Conservation (phyloP, 495 filamentous ascomycete species). For the Evernia prunastri region DNA sequence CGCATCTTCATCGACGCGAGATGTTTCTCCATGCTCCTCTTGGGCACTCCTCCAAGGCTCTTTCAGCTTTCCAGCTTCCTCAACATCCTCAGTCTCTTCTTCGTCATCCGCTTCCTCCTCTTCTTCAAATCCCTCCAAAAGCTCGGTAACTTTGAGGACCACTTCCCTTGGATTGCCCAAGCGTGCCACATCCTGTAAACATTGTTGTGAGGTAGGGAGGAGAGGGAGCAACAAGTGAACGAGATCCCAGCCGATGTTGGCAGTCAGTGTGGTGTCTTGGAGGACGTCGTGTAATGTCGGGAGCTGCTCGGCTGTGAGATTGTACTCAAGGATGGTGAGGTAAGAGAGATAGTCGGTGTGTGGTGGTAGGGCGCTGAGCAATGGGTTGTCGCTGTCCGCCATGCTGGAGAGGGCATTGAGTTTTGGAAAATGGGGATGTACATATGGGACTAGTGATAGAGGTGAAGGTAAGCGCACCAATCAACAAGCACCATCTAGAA, state of each 20-base stretch:
- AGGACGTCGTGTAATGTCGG: constrained; percentile 70
- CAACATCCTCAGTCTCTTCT: constrained; percentile 19
- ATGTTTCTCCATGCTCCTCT: neutral
- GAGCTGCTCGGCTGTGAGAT: constrained; percentile 69
- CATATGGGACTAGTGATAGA: constrained; percentile 4
- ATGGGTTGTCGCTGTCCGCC: constrained; percentile 30
- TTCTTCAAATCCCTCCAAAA: constrained; percentile 52
- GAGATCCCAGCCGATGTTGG: constrained; percentile 94
- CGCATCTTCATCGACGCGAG: neutral
- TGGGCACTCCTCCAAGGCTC: constrained; percentile 29
- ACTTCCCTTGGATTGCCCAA: constrained; percentile 92
- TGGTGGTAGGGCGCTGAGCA: constrained; percentile 55
- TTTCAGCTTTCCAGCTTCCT: constrained; percentile 17
- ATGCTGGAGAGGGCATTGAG: neutral
- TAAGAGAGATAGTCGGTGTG: constrained; percentile 80
- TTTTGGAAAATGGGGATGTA: neutral
- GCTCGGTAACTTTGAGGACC: constrained; percentile 78
- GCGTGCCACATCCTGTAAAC: constrained; percentile 70
- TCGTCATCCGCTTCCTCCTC: constrained; percentile 45
- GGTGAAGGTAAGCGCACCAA: constrained; percentile 9
- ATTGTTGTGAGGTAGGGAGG: constrained; percentile 62
- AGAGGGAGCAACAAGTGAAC: constrained; percentile 76
- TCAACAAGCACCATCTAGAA: no score
- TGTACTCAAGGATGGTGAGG: constrained; percentile 79
- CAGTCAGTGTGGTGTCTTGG: constrained; percentile 75